Evolutionary conservation across 139 green algal species (phyloP).

Genomic region (Spirogloea muscicola): DNA sequence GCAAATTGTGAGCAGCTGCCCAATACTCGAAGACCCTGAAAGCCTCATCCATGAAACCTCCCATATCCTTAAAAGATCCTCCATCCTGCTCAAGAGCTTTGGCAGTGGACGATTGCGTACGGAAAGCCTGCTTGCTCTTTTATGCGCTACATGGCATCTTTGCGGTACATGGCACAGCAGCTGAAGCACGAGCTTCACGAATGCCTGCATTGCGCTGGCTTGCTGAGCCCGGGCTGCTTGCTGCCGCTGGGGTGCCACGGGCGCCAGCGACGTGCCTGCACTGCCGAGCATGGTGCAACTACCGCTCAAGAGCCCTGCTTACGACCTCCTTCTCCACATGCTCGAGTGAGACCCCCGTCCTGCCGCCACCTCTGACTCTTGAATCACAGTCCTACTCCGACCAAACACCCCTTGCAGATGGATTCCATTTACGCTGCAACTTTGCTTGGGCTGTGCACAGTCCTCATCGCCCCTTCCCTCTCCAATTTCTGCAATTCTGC

Average conservation of each 20-base stretch:
- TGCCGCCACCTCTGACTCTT: too few species aligned
- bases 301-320: neutral
- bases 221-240: neutral
- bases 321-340: neutral
- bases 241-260: neutral
- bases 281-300: conserved; percentile 7
- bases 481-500: neutral
- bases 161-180: too few species aligned
- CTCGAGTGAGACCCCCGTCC: neutral
- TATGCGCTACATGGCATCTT: too few species aligned
- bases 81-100: conserved; percentile 1
- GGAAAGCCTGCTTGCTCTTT: neutral
- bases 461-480: neutral
- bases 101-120: neutral
- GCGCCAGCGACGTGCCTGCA: conserved; percentile 54
- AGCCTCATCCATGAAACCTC: neutral
- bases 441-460: neutral
- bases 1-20: conserved; percentile 20
- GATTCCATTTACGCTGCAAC: neutral
- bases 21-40: neutral
- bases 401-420: neutral
- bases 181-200: too few species aligned
- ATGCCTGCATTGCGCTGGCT: too few species aligned
- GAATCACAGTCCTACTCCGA: too few species aligned
- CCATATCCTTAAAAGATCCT: neutral